A percentile compares a stretch with the other conserved stretches of the same genome.
phyloP scores from a whole-genome alignment of 345 rosid species.

The Geranium brycei region DNA sequence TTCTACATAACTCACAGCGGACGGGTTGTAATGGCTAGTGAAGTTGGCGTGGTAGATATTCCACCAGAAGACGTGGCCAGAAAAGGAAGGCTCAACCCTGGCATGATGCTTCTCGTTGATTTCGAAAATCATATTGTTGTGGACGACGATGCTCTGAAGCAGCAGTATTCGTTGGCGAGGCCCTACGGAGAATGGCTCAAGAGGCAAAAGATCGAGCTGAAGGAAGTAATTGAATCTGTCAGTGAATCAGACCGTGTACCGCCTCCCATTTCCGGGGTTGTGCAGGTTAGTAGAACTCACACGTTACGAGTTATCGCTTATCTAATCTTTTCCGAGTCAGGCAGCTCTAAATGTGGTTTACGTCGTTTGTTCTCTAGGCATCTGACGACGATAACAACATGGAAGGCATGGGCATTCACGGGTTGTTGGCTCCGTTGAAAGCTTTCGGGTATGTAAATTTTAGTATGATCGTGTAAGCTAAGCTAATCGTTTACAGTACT shows the following conservation, averaged over 20 bases:
- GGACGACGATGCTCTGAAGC: constrained; percentile 88
- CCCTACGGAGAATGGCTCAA: constrained; percentile 92
- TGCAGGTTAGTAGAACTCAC: constrained; percentile 28
- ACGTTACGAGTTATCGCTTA: background rate
- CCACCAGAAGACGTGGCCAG: constrained; percentile 90
- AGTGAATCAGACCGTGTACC: constrained; percentile 39
- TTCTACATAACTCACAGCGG: constrained; percentile 85
- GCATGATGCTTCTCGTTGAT: constrained; percentile 99
- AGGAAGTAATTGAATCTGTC: constrained; percentile 58
- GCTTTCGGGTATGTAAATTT: constrained; percentile 67
- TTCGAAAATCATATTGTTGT: constrained; percentile 91
- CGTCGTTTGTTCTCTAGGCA: constrained; percentile 29
- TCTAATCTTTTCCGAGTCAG: background rate
- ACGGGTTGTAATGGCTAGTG: constrained; percentile 94
- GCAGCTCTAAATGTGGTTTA: constrained; percentile 2
- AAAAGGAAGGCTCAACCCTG: constrained; percentile 97
- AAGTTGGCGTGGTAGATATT: constrained; percentile 96
- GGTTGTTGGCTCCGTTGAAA: constrained; percentile 79
- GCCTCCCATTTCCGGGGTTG: constrained; percentile 60
- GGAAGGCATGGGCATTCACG: constrained; percentile 88
- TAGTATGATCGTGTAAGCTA: constrained; percentile 5
- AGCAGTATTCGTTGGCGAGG: constrained; percentile 76
- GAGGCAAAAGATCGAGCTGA: constrained; percentile 79
- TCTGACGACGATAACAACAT: constrained; percentile 59
- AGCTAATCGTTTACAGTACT: background rate